Conservation (phyloP, 2,329 filamentous ascomycete genomes). For the Colletotrichum graminicola region DNA sequence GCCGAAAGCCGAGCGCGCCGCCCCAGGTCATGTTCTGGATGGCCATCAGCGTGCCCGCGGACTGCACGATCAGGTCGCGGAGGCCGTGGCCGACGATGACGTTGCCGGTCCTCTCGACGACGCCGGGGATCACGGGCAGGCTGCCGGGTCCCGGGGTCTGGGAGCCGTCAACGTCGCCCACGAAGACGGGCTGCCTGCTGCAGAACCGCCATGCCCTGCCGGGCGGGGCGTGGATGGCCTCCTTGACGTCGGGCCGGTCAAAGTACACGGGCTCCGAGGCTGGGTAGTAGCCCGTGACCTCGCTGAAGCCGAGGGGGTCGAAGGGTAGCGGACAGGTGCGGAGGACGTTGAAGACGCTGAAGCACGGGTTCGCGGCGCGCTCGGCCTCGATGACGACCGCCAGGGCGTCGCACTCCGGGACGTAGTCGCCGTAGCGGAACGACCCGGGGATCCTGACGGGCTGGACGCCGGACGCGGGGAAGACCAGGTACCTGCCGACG, state of each 20-base stretch:
- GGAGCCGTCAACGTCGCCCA: slow-evolving; percentile 55
- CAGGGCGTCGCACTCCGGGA: slow-evolving; percentile 65
- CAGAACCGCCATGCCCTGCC: slow-evolving; percentile 45
- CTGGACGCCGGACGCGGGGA: slow-evolving; percentile 73
- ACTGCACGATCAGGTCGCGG: slow-evolving; percentile 75
- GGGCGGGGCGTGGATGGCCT: slow-evolving; percentile 73
- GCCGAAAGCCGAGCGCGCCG: slow-evolving; percentile 77
- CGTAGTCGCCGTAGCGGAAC: slow-evolving; percentile 49
- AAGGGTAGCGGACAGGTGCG: slow-evolving; percentile 78
- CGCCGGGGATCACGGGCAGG: slow-evolving; percentile 62
- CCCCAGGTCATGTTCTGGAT: slow-evolving; percentile 89
- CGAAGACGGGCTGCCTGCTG: slow-evolving; percentile 62
- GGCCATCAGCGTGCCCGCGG: slow-evolving; percentile 76
- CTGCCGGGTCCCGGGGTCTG: slow-evolving; percentile 14
- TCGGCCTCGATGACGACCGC: slow-evolving; percentile 65
- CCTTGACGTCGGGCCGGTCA: slow-evolving; percentile 76
- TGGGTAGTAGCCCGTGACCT: slow-evolving; percentile 73
- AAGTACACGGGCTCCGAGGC: slow-evolving; percentile 75
- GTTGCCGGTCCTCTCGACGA: slow-evolving; percentile 79
- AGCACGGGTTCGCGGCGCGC: slow-evolving; percentile 77
- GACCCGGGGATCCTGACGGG: slow-evolving; percentile 62
- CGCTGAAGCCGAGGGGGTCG: slow-evolving; percentile 77
- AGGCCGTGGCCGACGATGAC: slow-evolving; percentile 80
- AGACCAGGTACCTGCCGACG: slow-evolving; percentile 71
- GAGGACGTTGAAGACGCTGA: slow-evolving; percentile 79